phyloP scores from a whole-genome alignment of 75 land plant genomes.

The Picea glauca region DNA sequence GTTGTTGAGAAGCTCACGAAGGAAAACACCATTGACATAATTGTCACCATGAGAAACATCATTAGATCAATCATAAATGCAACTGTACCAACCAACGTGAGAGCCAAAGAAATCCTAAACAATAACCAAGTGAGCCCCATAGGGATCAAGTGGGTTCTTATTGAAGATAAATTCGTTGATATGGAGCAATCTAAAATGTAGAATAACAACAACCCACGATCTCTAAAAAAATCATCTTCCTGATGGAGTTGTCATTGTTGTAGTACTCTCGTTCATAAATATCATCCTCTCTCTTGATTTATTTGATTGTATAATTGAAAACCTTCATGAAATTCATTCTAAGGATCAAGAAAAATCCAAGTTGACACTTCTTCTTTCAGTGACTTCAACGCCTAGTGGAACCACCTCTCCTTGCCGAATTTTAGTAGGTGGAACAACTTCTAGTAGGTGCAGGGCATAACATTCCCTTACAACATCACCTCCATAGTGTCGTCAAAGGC shows the following conservation, averaged over 20 bases:
- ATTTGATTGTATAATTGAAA: no score
- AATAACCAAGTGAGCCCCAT: slow-evolving; percentile 58
- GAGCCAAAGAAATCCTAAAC: slow-evolving; percentile 53
- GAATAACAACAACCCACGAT: not conserved
- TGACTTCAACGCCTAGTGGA: no score
- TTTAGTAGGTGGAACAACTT: no score
- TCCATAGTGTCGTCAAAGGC: no score
- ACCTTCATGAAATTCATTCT: no score
- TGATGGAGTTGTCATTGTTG: not conserved
- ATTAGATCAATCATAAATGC: slow-evolving; percentile 64
- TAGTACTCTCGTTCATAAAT: not conserved
- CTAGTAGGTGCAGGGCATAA: no score
- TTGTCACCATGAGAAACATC: slow-evolving; percentile 68
- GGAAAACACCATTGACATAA: slow-evolving; percentile 38
- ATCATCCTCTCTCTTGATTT: no score
- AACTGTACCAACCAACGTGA: slow-evolving; percentile 66
- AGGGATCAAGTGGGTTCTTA: slow-evolving; percentile 19
- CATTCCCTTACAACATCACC: no score
- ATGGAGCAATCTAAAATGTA: not conserved
- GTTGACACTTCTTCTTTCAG: no score
- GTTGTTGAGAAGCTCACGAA: slow-evolving; percentile 21
- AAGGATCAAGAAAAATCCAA: no score
- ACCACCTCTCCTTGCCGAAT: no score
- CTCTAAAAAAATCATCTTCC: not conserved
- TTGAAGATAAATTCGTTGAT: not conserved